Conservation (phyloP, 2,329 filamentous ascomycete genomes). For the Ascochyta viciae-villosae region DNA sequence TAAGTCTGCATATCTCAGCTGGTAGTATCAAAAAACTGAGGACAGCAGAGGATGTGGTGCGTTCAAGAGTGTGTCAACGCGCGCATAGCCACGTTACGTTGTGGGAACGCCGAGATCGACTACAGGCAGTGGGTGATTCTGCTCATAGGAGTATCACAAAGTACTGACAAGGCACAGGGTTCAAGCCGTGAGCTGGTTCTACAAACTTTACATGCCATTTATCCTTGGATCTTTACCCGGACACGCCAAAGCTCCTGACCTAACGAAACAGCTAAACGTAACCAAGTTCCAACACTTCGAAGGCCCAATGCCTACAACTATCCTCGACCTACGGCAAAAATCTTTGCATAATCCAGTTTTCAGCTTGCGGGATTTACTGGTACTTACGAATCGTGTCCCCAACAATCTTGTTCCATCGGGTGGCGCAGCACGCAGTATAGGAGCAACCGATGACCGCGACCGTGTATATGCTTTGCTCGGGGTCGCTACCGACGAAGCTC, state of each 20-base stretch:
- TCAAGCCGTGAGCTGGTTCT: background rate
- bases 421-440: background rate
- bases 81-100: slow-evolving; percentile 9
- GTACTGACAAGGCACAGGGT: background rate
- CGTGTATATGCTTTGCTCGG: slow-evolving; percentile 23
- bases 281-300: background rate
- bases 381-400: background rate
- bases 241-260: background rate
- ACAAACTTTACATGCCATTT: background rate
- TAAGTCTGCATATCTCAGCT: background rate
- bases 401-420: background rate
- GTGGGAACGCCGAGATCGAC: slow-evolving; percentile 15
- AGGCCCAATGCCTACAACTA: slow-evolving; percentile 4
- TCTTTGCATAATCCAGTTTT: background rate
- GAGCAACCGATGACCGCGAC: slow-evolving; percentile 18
- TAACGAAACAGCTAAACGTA: background rate
- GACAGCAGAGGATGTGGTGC: slow-evolving; percentile 15
- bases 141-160: background rate
- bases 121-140: background rate
- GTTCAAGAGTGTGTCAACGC: slow-evolving; percentile 21
- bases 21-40: background rate
- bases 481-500: slow-evolving; percentile 15
- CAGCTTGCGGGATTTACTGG: background rate
- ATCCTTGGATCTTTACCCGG: background rate
- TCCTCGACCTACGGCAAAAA: slow-evolving; percentile 14